Evolutionary conservation across 2,329 filamentous ascomycete species (phyloP), one percentile per base, ranked within the genome.

Genomic region (Trichoderma sp.): DNA sequence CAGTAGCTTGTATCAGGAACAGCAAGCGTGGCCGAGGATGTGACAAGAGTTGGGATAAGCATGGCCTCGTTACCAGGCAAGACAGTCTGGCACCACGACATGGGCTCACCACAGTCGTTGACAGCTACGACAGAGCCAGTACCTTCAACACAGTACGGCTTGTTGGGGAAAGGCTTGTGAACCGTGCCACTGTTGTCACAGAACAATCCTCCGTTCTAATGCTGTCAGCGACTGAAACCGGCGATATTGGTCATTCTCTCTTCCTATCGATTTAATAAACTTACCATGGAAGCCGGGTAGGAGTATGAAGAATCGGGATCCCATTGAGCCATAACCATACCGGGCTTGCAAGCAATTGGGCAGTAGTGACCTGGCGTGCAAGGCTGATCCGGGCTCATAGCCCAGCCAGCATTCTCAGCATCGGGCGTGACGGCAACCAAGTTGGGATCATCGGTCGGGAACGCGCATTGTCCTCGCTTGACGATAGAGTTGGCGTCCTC

Each of bases 291-390:
- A 77, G 88, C 83, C 2, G 93, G 92, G 82, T 92, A 94, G 45
- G 83, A 85, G 81, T 95, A 95, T 6, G 87, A 91, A 4, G 93
- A 93, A 75, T 87, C 83, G 0, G 92, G 91, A 80, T 95, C 91
- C 94, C 94, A 95, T 83, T 96, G 94, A 77, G 91, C 90, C 87
- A 93, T 94, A 33, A 95, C 90, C 86, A 94, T 90, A 76, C 93
- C 93, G 0, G 93, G 83, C 76, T 92, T 92, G 82, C 94, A 95
- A 71, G 94, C 93, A 82, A 93, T 92, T 2, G 94, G 94, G 81
- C 94, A 95, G 84, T 93, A 95, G 78, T 83, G 89, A 75, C 91
- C 93, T 5, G 91, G 88, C 75, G 86, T 86, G 83, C 94, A 95
- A 72, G 89, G 82, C 81, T 93, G 89, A 82, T 95, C 91, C 4